Conservation (phyloP, 306 rosid genomes). For the Lupinus albus region DNA sequence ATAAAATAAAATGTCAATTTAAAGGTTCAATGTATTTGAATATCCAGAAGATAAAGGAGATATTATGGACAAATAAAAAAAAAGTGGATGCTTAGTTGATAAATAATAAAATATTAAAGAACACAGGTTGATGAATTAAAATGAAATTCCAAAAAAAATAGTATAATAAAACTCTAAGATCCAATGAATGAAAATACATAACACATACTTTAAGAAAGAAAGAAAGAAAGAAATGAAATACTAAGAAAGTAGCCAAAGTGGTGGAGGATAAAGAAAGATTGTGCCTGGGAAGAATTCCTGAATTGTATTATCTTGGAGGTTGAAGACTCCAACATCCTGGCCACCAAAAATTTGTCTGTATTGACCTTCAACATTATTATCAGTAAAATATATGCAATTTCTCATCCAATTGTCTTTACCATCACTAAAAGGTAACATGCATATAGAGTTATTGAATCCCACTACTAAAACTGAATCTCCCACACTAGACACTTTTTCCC, state of each 20-base stretch:
- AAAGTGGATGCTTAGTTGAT: too few species aligned
- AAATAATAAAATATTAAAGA: too few species aligned
- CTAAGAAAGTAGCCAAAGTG: neutral
- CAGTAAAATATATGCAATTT: neutral
- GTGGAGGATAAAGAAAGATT: neutral
- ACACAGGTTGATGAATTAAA: too few species aligned
- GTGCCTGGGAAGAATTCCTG: neutral
- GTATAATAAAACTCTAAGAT: too few species aligned
- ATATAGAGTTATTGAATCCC: slow-evolving; percentile 1
- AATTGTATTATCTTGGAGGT: neutral
- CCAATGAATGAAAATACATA: neutral
- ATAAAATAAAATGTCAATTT: too few species aligned
- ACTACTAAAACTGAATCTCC: slow-evolving; percentile 5
- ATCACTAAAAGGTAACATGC: neutral
- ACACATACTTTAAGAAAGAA: too few species aligned
- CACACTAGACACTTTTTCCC: neutral
- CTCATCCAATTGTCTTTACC: neutral
- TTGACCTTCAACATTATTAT: neutral
- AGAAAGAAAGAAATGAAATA: neutral
- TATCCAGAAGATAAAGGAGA: too few species aligned
- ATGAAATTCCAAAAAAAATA: too few species aligned
- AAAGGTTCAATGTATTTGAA: too few species aligned
- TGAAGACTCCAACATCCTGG: neutral
- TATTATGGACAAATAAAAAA: too few species aligned
- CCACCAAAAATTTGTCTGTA: neutral